Percentiles rank a stretch among this genome's conserved stretches.
phyloP scores from a whole-genome alignment of 768 basidiomycete genomes.

The Podaxis carcinomalis region DNA sequence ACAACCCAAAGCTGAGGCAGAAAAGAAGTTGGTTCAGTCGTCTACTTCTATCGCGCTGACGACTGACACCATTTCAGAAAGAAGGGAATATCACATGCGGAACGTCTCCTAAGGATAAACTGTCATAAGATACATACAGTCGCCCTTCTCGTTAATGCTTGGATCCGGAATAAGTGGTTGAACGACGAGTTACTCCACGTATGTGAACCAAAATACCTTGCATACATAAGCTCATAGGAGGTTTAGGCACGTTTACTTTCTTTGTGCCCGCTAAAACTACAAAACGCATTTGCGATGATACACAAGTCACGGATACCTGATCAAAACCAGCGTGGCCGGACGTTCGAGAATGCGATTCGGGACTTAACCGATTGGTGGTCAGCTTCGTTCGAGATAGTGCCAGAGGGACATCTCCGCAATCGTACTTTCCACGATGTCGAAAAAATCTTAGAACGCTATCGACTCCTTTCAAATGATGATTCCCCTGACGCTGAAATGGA shows the following conservation, averaged over 20 bases:
- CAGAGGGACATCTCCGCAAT: slow-evolving; percentile 66
- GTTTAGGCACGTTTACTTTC: slow-evolving; percentile 84
- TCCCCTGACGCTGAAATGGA: slow-evolving; percentile 27
- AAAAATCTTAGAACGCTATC: slow-evolving; percentile 30
- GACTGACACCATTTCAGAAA: slow-evolving; percentile 27
- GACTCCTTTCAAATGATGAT: slow-evolving; percentile 23
- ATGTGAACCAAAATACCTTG: slow-evolving; percentile 22
- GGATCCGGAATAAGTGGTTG: slow-evolving; percentile 76
- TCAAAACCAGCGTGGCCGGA: slow-evolving; percentile 71
- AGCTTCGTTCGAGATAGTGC: slow-evolving; percentile 60
- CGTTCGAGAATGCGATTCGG: slow-evolving; percentile 80
- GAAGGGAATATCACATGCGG: slow-evolving; percentile 54
- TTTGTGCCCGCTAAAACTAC: slow-evolving; percentile 73
- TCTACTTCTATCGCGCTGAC: slow-evolving; percentile 10
- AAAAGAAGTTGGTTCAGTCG: slow-evolving; percentile 40
- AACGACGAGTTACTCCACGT: slow-evolving; percentile 85
- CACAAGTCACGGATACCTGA: slow-evolving; percentile 81
- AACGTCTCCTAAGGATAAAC: slow-evolving; percentile 71
- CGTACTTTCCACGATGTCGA: slow-evolving; percentile 76
- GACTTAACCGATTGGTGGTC: slow-evolving; percentile 86
- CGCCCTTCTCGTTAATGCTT: slow-evolving; percentile 70
- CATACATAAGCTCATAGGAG: neutral
- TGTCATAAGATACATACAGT: slow-evolving; percentile 90
- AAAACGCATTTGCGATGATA: slow-evolving; percentile 78
- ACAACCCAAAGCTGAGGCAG: slow-evolving; percentile 23